Percentiles rank a stretch among this genome's conserved stretches.
Conservation (phyloP, 768 basidiomycete species). For the Amanita phalloides region DNA sequence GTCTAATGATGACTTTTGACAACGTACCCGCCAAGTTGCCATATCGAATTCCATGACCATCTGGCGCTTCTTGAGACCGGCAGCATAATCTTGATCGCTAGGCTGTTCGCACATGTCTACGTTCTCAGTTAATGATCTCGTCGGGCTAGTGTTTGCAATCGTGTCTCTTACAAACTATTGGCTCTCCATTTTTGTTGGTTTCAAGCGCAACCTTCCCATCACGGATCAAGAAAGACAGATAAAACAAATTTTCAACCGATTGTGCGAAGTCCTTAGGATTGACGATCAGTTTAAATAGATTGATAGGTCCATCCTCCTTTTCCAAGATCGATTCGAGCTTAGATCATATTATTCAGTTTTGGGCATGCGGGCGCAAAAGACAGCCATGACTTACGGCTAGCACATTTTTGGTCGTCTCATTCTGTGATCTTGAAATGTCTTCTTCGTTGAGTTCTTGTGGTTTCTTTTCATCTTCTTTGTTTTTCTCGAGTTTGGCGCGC, state of each 20-base stretch:
- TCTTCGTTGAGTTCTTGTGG: constrained; percentile 79
- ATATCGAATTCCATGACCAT: constrained; percentile 89
- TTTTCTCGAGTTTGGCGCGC: constrained; percentile 62
- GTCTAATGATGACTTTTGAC: not conserved
- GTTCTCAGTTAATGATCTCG: not conserved
- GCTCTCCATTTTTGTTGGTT: constrained; percentile 54
- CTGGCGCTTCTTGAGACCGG: constrained; percentile 66
- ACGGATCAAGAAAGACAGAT: constrained; percentile 85
- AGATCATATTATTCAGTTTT: not conserved
- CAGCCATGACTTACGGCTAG: constrained; percentile 37
- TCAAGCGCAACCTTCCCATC: constrained; percentile 77
- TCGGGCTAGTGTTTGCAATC: not conserved
- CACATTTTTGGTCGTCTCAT: constrained; percentile 88
- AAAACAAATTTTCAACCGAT: constrained; percentile 94
- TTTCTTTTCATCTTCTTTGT: constrained; percentile 52
- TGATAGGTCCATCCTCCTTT: constrained; percentile 38
- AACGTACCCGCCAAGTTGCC: constrained; percentile 73
- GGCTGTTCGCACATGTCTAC: constrained; percentile 59
- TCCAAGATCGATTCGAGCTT: constrained; percentile 57
- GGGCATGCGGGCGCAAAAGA: not conserved
- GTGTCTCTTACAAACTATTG: constrained; percentile 54
- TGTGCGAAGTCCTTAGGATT: constrained; percentile 90
- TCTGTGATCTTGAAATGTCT: constrained; percentile 74
- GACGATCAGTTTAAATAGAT: constrained; percentile 79
- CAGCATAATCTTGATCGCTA: constrained; percentile 47